A percentile compares a stretch with the other conserved stretches of the same genome.
Evolutionary conservation across 176 grass and related monocot species (phyloP).

Genomic region (Pharus latifolius): DNA sequence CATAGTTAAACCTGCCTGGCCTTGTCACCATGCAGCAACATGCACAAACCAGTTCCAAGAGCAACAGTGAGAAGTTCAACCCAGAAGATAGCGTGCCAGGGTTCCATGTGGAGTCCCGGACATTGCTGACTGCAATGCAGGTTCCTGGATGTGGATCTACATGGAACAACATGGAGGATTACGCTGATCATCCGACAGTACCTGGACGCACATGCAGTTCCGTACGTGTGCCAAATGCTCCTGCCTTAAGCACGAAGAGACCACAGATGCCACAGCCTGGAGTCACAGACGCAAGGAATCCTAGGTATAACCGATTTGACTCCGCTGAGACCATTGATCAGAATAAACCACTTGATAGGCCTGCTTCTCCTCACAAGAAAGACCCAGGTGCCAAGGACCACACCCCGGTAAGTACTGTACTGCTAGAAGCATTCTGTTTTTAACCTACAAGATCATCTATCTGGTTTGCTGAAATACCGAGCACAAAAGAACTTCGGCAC

Average conservation of each 20-base stretch:
- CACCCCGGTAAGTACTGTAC: slow-evolving; percentile 21
- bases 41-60: slow-evolving; percentile 42
- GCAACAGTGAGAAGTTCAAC: slow-evolving; percentile 35
- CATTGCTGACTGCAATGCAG: slow-evolving; percentile 10
- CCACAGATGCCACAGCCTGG: slow-evolving; percentile 32
- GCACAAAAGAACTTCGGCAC: no score
- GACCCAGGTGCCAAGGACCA: slow-evolving; percentile 24
- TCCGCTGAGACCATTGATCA: slow-evolving; percentile 6
- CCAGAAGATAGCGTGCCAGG: slow-evolving; percentile 39
- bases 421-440: not conserved
- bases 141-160: slow-evolving; percentile 5
- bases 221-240: slow-evolving; percentile 33
- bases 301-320: slow-evolving; percentile 14
- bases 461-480: no score
- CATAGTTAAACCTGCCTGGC: not conserved
- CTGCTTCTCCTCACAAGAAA: slow-evolving; percentile 41
- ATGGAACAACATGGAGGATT: slow-evolving; percentile 22
- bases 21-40: slow-evolving; percentile 27
- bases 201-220: slow-evolving; percentile 29
- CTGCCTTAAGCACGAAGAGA: slow-evolving; percentile 32
- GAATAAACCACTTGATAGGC: slow-evolving; percentile 25
- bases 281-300: slow-evolving; percentile 10
- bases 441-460: no score
- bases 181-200: slow-evolving; percentile 4
- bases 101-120: slow-evolving; percentile 28